These are phyloP conservation scores for Rostrohypoxylon terebratum DNA, from an alignment of 495 filamentous ascomycete genomes.

Conservation along the genomic window DNA sequence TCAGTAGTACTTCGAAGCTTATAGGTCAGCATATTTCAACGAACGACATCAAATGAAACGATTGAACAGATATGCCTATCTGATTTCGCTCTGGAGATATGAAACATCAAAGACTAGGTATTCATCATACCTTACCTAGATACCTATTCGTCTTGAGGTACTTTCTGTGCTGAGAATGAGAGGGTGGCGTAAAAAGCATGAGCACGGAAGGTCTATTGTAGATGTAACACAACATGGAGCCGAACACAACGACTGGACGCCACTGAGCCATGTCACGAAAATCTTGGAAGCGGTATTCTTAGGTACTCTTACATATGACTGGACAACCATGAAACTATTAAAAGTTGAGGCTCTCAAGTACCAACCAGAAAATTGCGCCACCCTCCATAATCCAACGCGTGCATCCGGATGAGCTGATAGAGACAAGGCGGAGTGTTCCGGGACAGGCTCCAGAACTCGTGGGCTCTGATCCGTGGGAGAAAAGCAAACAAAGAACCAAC, in stretches of 20 bases:
- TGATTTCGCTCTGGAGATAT: not conserved
- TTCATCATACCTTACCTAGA: not conserved
- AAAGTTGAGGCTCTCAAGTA: conserved; percentile 10
- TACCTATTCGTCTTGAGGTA: not conserved
- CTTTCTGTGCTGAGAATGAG: not conserved
- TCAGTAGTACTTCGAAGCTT: no score
- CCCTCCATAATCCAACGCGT: not conserved
- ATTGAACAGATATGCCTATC: no score
- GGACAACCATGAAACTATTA: not conserved
- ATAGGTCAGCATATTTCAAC: not conserved
- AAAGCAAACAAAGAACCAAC: not conserved
- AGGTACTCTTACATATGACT: not conserved
- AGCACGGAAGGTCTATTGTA: not conserved
- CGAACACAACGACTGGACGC: not conserved
- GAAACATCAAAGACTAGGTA: not conserved
- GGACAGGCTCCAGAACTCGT: not conserved
- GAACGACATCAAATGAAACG: no score
- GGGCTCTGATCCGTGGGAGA: no score
- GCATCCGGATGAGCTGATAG: not conserved
- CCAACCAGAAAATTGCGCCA: conserved; percentile 1
- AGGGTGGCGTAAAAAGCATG: not conserved
- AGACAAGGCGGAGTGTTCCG: not conserved
- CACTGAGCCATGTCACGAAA: not conserved
- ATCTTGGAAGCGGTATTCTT: not conserved
- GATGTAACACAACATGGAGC: not conserved